phyloP scores from a whole-genome alignment of 1,284 basidiomycete genomes.

The Bothia castanella region DNA sequence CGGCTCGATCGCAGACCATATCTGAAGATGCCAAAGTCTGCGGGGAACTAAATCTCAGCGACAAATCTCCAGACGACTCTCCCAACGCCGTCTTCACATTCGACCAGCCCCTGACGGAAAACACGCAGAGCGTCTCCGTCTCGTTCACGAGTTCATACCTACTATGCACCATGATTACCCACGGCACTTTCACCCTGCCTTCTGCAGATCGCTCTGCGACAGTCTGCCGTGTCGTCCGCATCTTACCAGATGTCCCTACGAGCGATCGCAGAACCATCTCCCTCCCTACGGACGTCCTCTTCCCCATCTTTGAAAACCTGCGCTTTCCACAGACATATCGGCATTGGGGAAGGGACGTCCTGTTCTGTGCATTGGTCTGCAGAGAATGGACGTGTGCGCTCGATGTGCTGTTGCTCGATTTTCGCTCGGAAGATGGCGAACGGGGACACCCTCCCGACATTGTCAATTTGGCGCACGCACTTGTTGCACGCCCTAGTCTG shows the following conservation, averaged over 20 bases:
- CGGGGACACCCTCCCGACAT: conserved; percentile 4
- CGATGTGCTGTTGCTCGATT: conserved; percentile 9
- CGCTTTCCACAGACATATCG: not conserved
- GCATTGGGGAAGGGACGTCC: conserved; percentile 6
- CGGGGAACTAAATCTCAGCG: conserved; percentile 3
- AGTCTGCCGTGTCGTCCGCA: conserved; percentile 8
- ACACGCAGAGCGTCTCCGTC: conserved; percentile 13
- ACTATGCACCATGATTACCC: conserved; percentile 3
- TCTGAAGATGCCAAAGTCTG: not conserved
- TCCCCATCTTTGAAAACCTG: conserved; percentile 6
- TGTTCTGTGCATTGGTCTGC: conserved; percentile 12
- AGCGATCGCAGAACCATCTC: not conserved
- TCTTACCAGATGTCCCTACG: not conserved
- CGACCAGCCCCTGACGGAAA: conserved; percentile 2
- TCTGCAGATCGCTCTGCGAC: not conserved
- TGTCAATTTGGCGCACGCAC: not conserved
- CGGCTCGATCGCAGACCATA: not conserved
- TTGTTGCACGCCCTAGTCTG: conserved; percentile 3
- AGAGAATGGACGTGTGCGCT: conserved; percentile 15
- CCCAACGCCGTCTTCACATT: conserved; percentile 7
- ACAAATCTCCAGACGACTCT: not conserved
- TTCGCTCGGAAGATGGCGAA: not conserved
- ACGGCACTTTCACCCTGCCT: not conserved
- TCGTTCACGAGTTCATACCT: conserved; percentile 1
- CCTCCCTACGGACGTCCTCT: conserved; percentile 11